A percentile compares a stretch with the other conserved stretches of the same genome.
phyloP scores from a whole-genome alignment of 257 asterid genomes.

The Solanum bulbocastanum region DNA sequence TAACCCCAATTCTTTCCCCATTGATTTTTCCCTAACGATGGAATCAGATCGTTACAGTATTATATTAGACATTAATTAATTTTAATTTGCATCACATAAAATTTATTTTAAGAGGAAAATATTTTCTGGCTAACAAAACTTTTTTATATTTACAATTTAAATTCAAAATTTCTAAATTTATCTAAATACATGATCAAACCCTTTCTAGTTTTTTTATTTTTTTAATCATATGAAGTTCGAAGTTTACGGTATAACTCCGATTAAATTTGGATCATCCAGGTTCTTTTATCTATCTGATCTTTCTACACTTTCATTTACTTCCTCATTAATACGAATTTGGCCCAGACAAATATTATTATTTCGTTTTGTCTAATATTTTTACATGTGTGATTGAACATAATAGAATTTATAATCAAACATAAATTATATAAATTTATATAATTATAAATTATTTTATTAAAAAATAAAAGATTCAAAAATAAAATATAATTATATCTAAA shows the following conservation, averaged over 20 bases:
- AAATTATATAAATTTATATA: not conserved
- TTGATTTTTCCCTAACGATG: too few species aligned
- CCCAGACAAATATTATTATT: not conserved
- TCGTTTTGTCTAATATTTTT: not conserved
- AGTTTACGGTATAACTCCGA: rapidly evolving
- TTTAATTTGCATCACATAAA: not conserved
- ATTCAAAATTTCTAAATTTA: too few species aligned
- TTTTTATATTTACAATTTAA: too few species aligned
- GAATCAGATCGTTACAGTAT: too few species aligned
- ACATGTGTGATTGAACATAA: not conserved
- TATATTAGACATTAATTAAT: not conserved
- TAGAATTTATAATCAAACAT: not conserved
- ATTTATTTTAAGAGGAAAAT: not conserved
- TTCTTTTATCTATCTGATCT: not conserved
- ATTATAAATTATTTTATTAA: not conserved
- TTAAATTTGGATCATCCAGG: too few species aligned
- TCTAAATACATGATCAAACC: too few species aligned
- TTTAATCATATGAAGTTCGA: too few species aligned
- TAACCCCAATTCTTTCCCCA: too few species aligned
- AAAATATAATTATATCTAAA: not conserved
- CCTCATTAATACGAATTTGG: not conserved
- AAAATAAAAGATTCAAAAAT: not conserved
- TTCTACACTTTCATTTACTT: not conserved
- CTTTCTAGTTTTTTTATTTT: not conserved
- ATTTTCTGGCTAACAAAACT: too few species aligned